A percentile compares a stretch with the other conserved stretches of the same genome.
Conservation (phyloP, 2,329 filamentous ascomycete genomes). For the Coniochaeta sp. region DNA sequence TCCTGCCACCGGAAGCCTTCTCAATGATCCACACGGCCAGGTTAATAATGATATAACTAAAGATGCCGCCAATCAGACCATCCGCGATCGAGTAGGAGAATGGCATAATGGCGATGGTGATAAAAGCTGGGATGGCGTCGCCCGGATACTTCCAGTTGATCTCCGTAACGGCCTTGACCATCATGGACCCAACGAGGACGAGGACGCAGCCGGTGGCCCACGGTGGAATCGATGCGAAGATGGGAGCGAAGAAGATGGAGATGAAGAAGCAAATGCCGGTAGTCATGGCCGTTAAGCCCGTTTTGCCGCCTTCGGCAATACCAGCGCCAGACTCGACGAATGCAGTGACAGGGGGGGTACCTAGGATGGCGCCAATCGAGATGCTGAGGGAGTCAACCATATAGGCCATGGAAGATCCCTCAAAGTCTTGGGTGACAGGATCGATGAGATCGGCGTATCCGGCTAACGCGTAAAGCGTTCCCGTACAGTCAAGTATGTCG, state of each 20-base stretch:
- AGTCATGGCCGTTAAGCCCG: constrained; percentile 73
- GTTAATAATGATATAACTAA: constrained; percentile 72
- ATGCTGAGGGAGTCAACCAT: constrained; percentile 73
- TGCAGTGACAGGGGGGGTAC: constrained; percentile 73
- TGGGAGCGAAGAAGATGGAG: constrained; percentile 81
- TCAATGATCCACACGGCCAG: constrained; percentile 61
- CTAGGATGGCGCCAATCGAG: constrained; percentile 71
- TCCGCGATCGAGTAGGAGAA: constrained; percentile 88
- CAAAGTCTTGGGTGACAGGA: constrained; percentile 77
- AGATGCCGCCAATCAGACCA: constrained; percentile 73
- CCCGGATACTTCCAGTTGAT: constrained; percentile 88
- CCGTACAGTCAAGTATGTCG: constrained; percentile 81
- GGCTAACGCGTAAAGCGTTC: constrained; percentile 85
- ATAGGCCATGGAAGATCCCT: constrained; percentile 77
- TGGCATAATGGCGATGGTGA: constrained; percentile 79
- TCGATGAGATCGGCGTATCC: constrained; percentile 75
- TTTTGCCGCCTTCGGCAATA: constrained; percentile 80
- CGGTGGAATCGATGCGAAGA: constrained; percentile 81
- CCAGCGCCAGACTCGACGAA: constrained; percentile 87
- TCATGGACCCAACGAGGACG: constrained; percentile 80
- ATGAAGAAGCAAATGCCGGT: constrained; percentile 81
- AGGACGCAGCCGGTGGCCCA: constrained; percentile 89
- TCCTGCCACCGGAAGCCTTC: constrained; percentile 56
- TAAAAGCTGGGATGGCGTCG: constrained; percentile 76
- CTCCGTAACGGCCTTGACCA: constrained; percentile 68